phyloP scores from a whole-genome alignment of 257 asterid species.

The Ajuga chamaepitys region DNA sequence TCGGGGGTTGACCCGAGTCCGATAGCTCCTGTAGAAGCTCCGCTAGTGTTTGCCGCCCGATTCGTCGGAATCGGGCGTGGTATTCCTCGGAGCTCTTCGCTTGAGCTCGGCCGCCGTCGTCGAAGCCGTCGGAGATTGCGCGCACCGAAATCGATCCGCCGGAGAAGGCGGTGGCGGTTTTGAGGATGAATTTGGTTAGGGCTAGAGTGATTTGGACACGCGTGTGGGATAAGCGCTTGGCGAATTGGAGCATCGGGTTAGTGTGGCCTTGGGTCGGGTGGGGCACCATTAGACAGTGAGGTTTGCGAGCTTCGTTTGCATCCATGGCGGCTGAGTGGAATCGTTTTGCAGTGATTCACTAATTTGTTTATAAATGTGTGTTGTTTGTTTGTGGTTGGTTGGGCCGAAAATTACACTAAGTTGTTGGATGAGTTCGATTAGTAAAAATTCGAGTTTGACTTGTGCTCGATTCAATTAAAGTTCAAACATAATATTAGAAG shows the following conservation, averaged over 20 bases:
- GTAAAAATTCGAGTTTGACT: too few species aligned
- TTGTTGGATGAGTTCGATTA: too few species aligned
- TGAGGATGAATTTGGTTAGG: slow-evolving; percentile 22
- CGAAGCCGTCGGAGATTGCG: slow-evolving; percentile 40
- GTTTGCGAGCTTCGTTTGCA: neutral
- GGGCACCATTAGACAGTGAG: slow-evolving; percentile 29
- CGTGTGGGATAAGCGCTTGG: slow-evolving; percentile 31
- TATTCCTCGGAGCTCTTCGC: slow-evolving; percentile 20
- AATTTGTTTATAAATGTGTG: too few species aligned
- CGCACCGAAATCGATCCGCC: slow-evolving; percentile 2
- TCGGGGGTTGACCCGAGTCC: slow-evolving; percentile 15
- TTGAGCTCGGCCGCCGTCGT: slow-evolving; percentile 12
- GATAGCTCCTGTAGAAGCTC: slow-evolving; percentile 22
- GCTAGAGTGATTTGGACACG: slow-evolving; percentile 20
- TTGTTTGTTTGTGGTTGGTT: too few species aligned
- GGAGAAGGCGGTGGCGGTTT: slow-evolving; percentile 12
- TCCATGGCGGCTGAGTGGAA: neutral
- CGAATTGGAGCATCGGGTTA: slow-evolving; percentile 46
- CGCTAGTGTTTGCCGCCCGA: slow-evolving; percentile 23
- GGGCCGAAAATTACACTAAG: too few species aligned
- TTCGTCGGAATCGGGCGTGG: neutral
- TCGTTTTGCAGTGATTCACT: too few species aligned
- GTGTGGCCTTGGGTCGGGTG: slow-evolving; percentile 39
- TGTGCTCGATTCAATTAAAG: too few species aligned
- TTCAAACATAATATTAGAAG: too few species aligned